Evolutionary conservation across 768 basidiomycete species (phyloP), one percentile per base, ranked within the genome.

Genomic region (Galerina sulciceps): DNA sequence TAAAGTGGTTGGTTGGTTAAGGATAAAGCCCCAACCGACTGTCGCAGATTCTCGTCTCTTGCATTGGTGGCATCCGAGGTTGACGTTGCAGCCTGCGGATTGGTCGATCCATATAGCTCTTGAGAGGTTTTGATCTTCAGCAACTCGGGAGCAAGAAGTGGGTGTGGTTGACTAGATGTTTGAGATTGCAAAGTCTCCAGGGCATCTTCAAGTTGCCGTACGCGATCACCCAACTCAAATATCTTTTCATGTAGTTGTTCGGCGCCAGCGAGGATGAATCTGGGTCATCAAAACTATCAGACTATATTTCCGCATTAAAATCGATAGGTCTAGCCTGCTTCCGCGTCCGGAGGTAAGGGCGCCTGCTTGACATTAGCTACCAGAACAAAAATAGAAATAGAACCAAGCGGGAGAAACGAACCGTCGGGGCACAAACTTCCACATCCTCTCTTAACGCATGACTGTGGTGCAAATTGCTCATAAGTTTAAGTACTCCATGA

Each of bases 211-310:
- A 89, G 78, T 58, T 85, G 81, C 46, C 85, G 79, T 31, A 89
- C 85, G 44, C 87, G 85, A 65, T 85, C 83, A 61, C 84, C 81
- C 53, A 89, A 78, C 63, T 84, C 77, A 11, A 78, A 76, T 4
- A 87, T 87, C 71, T 85, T 87, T 35, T 83, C 82, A 62, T 88
- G 87, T 38, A 88, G 72, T 65, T 86, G 84, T 59, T 85, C 86
- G 8, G 86, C 86, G 63, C 86, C 86, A 13, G 86, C 86, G 36
- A 88, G 82, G 62, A 88, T 88, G 60, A 88, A 88, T 53, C 86
- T 86, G 34, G 46, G 34, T 53, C 54, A 17, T 60, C 48, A 47
- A 43, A 43, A 35, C 44, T 46, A 58, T 36, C 52, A 55, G 50
- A 60, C 38, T 55, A 55, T 45, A 65, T 56, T 37, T 55, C 17